Evolutionary conservation across 208 protist species (phyloP).

Genomic region (Trypanosoma vivax): DNA sequence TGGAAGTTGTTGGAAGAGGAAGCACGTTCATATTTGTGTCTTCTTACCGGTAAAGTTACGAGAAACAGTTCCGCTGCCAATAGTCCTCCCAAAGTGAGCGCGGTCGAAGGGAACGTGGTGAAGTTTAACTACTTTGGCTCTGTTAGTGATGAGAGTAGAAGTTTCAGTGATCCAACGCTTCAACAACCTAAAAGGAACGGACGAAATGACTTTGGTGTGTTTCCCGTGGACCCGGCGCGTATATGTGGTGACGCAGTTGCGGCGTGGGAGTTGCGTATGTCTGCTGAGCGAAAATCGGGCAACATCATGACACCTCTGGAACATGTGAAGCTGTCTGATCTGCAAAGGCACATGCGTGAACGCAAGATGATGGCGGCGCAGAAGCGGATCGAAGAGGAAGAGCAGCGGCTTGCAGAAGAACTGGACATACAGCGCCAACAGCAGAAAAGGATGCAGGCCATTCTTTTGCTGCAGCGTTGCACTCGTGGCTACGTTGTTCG

Average conservation of each 20-base stretch:
- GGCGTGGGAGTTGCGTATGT: conserved; percentile 6
- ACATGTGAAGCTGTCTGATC: conserved; percentile 34
- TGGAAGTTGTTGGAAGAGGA: conserved; percentile 17
- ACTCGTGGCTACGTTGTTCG: conserved; percentile 29
- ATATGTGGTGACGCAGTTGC: conserved; percentile 11
- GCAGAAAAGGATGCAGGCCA: conserved; percentile 28
- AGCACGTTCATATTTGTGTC: conserved; percentile 9
- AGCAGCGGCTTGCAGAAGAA: conserved; percentile 14
- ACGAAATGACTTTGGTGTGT: background rate
- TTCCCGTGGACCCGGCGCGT: background rate
- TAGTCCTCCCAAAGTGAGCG: too few species aligned
- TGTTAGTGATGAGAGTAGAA: too few species aligned
- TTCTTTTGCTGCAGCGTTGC: conserved; percentile 45
- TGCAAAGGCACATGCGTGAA: conserved; percentile 20
- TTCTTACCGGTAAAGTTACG: conserved; percentile 15
- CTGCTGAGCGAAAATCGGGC: conserved; percentile 15
- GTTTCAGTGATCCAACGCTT: too few species aligned
- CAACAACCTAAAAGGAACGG: too few species aligned
- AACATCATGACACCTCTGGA: conserved; percentile 47
- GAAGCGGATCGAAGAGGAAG: conserved; percentile 13
- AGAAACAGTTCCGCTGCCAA: conserved; percentile 1
- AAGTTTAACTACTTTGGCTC: too few species aligned
- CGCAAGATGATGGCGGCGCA: conserved; percentile 26
- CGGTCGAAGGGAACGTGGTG: too few species aligned
- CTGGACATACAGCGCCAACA: conserved; percentile 33